A percentile compares a stretch with the other conserved stretches of the same genome.
Evolutionary conservation across 2,329 filamentous ascomycete genomes (phyloP).

Genomic region (Neophaeococcomyces mojaviensis): DNA sequence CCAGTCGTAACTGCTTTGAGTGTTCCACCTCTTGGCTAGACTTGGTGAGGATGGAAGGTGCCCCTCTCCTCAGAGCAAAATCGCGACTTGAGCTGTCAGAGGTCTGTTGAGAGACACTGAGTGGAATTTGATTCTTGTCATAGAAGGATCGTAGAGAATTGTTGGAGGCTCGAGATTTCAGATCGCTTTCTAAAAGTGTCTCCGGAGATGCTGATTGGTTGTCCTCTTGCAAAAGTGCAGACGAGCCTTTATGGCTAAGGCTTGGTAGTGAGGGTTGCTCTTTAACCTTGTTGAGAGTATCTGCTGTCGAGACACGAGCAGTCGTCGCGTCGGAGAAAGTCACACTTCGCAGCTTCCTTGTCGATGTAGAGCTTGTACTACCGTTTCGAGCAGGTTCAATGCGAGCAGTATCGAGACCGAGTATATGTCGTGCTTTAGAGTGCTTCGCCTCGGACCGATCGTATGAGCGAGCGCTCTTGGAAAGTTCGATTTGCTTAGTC

Average conservation of each 20-base stretch:
- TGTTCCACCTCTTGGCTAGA: conserved; percentile 17
- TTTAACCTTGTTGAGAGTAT: conserved; percentile 10
- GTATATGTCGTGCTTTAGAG: conserved; percentile 19
- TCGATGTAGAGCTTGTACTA: conserved; percentile 20
- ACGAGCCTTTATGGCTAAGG: conserved; percentile 15
- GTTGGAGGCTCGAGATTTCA: conserved; percentile 28
- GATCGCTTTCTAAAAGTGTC: not conserved
- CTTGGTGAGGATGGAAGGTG: conserved; percentile 25
- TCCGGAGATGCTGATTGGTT: conserved; percentile 1
- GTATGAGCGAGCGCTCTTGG: not conserved
- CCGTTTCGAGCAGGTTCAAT: conserved; percentile 16
- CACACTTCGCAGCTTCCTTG: conserved; percentile 13
- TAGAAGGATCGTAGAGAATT: conserved; percentile 43
- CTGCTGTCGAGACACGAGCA: conserved; percentile 15
- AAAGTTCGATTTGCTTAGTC: not conserved
- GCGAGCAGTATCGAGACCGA: conserved; percentile 19
- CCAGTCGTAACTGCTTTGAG: conserved; percentile 13
- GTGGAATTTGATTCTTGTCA: conserved; percentile 35
- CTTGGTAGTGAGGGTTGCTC: not conserved
- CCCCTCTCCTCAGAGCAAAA: conserved; percentile 31
- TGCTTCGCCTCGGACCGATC: not conserved
- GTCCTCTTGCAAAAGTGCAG: conserved; percentile 17
- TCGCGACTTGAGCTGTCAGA: conserved; percentile 36
- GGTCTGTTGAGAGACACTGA: conserved; percentile 36
- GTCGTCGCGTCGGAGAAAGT: conserved; percentile 23